Evolutionary conservation across 202 grass and related monocot genomes (phyloP).

Genomic region (Setaria viridis): DNA sequence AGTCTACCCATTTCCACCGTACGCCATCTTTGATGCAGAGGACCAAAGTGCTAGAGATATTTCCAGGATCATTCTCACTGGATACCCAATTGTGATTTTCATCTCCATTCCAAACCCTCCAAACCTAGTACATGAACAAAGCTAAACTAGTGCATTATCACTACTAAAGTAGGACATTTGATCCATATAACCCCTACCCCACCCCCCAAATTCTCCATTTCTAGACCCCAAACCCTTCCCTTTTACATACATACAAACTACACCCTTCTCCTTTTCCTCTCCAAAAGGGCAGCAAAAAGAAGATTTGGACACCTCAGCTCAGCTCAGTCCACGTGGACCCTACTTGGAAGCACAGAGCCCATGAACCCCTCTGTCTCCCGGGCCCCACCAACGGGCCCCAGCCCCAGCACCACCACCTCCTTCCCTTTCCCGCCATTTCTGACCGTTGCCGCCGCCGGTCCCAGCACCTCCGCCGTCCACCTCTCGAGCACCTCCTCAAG

Average conservation of each 20-base stretch:
- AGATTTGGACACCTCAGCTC: background rate
- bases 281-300: constrained; percentile 35
- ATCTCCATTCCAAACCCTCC: background rate
- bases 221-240: background rate
- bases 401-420: constrained; percentile 34
- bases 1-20: too few species aligned
- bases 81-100: background rate
- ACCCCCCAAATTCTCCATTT: constrained; percentile 30
- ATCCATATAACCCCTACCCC: background rate
- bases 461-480: constrained; percentile 80
- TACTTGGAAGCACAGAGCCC: constrained; percentile 71
- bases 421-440: constrained; percentile 62
- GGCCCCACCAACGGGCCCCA: constrained; percentile 34
- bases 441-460: constrained; percentile 54
- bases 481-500: constrained; percentile 59
- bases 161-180: background rate
- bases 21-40: too few species aligned
- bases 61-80: background rate
- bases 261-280: background rate
- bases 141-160: background rate
- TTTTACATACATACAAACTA: constrained; percentile 37
- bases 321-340: constrained; percentile 67
- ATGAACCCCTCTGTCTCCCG: constrained; percentile 64
- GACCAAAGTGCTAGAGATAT: background rate
- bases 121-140: background rate